Evolutionary conservation across 805 yeast genomes (phyloP), one percentile per base, ranked within the genome.

Genomic region (Isabelozyma gotoi): DNA sequence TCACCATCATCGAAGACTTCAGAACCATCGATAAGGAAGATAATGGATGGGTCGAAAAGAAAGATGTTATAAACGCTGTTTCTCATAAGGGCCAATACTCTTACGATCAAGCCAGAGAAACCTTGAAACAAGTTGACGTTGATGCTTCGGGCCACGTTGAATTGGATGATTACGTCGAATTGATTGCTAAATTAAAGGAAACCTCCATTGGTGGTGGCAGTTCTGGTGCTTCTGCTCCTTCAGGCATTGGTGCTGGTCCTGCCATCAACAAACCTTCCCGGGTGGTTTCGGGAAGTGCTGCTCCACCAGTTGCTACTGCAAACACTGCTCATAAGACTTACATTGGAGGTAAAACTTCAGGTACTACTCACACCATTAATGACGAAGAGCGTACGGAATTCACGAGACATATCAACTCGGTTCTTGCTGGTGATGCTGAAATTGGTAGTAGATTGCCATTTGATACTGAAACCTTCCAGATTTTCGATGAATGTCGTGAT

Each of bases 71-170:
- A 62, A 91, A 89, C 61, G 80, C 90, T 3, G 82, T 90, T 33
- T 81, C 96, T 18, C 80, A 81, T 44, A 66, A 82, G 20, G 97
- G 97, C 15, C 80, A 80, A 42, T 92, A 86, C 40, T 65, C 90
- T 24, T 94, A 94, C 60, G 99, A 94, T 65, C 87, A 85, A 52
- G 92, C 96, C 18, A 84, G 99, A 71, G 96, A 90, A 64, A 88
- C 97, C 2, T 77, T 94, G 61, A 94, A 94, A 62, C 80, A 78
- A 41, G 97, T 90, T 39, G 84, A 85, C 52, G 96, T 94, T 27
- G 99, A 94, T 68, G 96, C 98, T 12, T 85, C 96, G 4, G 99
- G 99, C 19, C 92, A 88, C 60, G 97, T 94, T 42, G 99, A 94
- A 64, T 72, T 94, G 60, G 99, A 94, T 46, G 99, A 94, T 62